phyloP scores from a whole-genome alignment of 345 rosid genomes.

The Sisymbrium irio region DNA sequence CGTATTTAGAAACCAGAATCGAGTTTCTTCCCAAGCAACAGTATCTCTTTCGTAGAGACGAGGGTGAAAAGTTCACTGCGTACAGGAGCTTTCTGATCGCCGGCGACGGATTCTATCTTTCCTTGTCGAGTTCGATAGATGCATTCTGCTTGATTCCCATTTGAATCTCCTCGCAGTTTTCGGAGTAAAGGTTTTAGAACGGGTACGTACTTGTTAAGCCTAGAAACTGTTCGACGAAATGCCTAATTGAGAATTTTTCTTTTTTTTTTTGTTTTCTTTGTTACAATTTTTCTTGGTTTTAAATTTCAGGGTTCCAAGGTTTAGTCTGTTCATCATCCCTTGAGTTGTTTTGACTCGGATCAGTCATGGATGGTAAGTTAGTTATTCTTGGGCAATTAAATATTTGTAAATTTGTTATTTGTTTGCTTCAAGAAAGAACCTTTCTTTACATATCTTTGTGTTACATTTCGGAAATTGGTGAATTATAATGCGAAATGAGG shows the following conservation, averaged over 20 bases:
- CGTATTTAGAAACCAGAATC: not conserved
- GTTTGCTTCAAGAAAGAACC: not conserved
- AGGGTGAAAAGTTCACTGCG: not conserved
- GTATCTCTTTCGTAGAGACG: not conserved
- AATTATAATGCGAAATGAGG: not conserved
- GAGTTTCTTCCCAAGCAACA: not conserved
- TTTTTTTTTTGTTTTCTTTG: not conserved
- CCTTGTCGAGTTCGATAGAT: not conserved
- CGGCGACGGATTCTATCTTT: conserved; percentile 62
- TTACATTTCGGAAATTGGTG: not conserved
- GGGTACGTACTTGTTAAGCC: conserved; percentile 4
- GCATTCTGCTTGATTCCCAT: not conserved
- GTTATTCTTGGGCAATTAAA: not conserved
- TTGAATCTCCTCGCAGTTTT: not conserved
- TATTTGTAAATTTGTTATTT: not conserved
- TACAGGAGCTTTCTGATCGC: conserved; percentile 40
- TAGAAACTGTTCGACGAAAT: conserved; percentile 32
- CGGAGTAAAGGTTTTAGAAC: not conserved
- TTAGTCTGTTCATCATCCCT: not conserved
- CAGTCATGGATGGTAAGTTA: conserved; percentile 37
- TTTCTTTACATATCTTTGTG: not conserved
- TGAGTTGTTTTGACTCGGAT: conserved; percentile 14
- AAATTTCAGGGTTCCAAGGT: not conserved
- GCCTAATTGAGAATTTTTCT: conserved; percentile 8
- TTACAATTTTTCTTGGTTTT: not conserved